These are phyloP conservation scores for Novymonas esmeraldas DNA, from an alignment of 208 protist species.

Conservation along the genomic window DNA sequence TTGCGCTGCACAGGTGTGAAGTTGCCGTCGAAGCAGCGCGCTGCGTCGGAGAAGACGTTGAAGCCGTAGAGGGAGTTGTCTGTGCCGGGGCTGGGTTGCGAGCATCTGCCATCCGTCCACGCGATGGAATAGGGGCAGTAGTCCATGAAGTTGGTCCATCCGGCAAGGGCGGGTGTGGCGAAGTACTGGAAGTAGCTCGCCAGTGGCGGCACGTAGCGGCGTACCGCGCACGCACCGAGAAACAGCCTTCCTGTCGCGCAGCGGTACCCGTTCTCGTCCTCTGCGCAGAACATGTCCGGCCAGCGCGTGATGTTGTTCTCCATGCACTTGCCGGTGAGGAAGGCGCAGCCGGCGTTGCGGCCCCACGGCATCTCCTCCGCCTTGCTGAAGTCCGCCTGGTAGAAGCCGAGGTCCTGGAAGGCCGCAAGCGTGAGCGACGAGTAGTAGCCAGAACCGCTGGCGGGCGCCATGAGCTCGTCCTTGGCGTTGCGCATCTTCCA, in stretches of 20 bases:
- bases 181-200: conserved; percentile 38
- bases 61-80: accelerated
- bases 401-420: conserved; percentile 84
- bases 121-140: background rate
- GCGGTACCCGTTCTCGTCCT: background rate
- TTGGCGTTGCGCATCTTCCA: conserved; percentile 81
- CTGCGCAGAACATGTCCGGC: conserved; percentile 57
- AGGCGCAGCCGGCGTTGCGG: conserved; percentile 52
- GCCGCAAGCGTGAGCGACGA: conserved; percentile 76
- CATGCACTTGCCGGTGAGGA: conserved; percentile 55
- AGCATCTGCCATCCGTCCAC: background rate
- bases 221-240: background rate
- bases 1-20: background rate
- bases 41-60: background rate
- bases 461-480: conserved; percentile 86
- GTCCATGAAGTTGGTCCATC: background rate
- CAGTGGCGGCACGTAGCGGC: background rate
- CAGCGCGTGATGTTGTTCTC: conserved; percentile 28
- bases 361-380: conserved; percentile 80
- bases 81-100: background rate
- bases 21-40: conserved; percentile 5
- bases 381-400: conserved; percentile 64
- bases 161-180: conserved; percentile 32
- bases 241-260: background rate
- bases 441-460: conserved; percentile 35